Conservation (phyloP, 768 basidiomycete genomes). For the Naganishia vaughanmartiniae region DNA sequence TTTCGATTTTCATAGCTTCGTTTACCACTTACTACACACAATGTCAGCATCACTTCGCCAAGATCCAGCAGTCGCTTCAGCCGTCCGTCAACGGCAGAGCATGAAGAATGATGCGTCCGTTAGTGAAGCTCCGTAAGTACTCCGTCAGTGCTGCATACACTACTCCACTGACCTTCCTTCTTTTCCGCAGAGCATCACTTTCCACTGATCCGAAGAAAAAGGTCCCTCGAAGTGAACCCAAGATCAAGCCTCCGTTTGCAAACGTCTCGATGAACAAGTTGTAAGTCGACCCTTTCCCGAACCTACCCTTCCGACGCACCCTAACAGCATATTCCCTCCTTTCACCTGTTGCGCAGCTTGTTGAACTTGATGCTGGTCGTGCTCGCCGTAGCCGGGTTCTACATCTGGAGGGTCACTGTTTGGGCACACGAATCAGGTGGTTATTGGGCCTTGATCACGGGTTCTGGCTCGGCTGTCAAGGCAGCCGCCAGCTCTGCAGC, state of each 20-base stretch:
- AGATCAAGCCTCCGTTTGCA: constrained; percentile 48
- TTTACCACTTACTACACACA: not conserved
- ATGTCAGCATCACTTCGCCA: not conserved
- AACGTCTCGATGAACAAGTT: constrained; percentile 49
- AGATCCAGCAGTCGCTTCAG: constrained; percentile 2
- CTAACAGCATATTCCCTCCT: not conserved
- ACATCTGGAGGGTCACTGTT: constrained; percentile 46
- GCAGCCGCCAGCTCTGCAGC: constrained; percentile 31
- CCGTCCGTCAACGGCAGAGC: constrained; percentile 17
- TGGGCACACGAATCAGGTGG: constrained; percentile 49
- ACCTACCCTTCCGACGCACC: not conserved
- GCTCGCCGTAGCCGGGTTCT: constrained; percentile 42
- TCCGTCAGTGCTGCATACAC: not conserved
- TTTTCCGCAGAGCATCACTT: constrained; percentile 41
- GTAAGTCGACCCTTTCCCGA: constrained; percentile 36
- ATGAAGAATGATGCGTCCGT: constrained; percentile 3
- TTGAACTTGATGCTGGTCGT: constrained; percentile 46
- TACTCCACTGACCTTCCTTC: not conserved
- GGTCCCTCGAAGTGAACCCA: constrained; percentile 41
- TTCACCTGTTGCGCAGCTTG: constrained; percentile 36
- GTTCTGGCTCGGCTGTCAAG: constrained; percentile 32
- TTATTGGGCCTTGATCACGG: constrained; percentile 51
- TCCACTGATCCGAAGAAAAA: constrained; percentile 42
- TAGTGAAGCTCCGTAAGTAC: constrained; percentile 7
- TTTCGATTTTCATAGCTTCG: constrained; percentile 38